Percentiles rank a stretch among this genome's conserved stretches.
Evolutionary conservation across 2,329 filamentous ascomycete species (phyloP).

Genomic region (Chaetomium globosum): DNA sequence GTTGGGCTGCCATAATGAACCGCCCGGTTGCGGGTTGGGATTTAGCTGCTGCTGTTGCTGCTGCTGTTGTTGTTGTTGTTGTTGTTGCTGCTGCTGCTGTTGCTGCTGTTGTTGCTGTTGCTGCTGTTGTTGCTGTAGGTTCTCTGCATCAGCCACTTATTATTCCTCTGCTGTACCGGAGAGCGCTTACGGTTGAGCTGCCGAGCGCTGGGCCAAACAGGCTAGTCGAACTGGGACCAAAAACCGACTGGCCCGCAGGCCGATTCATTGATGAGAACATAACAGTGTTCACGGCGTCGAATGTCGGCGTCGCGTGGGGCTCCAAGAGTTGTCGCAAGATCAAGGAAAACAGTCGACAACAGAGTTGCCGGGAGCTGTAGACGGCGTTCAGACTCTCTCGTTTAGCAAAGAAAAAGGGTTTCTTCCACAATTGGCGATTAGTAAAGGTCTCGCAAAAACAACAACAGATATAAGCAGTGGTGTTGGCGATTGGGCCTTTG

Average conservation of each 20-base stretch:
- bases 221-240: constrained; percentile 34
- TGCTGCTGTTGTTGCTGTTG: constrained; percentile 44
- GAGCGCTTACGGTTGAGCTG: constrained; percentile 33
- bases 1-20: constrained; percentile 57
- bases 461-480: not conserved
- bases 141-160: constrained; percentile 32
- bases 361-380: not conserved
- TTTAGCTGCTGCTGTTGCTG: constrained; percentile 41
- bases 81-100: constrained; percentile 45
- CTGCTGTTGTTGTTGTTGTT: constrained; percentile 42
- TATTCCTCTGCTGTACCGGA: constrained; percentile 1
- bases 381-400: not conserved
- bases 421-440: not conserved
- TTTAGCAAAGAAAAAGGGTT: not conserved
- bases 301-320: constrained; percentile 9
- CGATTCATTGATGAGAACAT: constrained; percentile 32
- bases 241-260: constrained; percentile 37
- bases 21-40: constrained; percentile 47
- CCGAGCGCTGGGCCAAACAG: constrained; percentile 32
- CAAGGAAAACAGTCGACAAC: constrained; percentile 8
- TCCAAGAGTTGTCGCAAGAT: not conserved
- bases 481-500: constrained; percentile 4
- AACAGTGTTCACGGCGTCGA: constrained; percentile 21
- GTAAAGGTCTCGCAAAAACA: not conserved
- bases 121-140: constrained; percentile 41